Evolutionary conservation across 345 rosid species (phyloP), one percentile per base, ranked within the genome.

Genomic region (Hevea brasiliensis): DNA sequence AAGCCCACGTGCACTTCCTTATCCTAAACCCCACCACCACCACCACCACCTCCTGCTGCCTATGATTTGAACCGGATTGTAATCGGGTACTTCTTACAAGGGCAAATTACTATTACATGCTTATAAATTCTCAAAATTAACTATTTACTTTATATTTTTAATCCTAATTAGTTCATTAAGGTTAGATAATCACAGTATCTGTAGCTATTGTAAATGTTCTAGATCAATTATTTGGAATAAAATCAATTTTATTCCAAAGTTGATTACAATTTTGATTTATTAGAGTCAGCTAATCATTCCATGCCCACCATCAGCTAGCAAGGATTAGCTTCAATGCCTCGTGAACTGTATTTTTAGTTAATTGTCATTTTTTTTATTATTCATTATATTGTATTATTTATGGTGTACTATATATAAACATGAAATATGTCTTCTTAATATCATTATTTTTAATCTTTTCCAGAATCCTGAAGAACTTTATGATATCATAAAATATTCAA

Each of bases 1-100:
- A 75, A 23, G 74, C 85, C 87, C 85, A 84, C 85, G 87, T 81
- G 87, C 85, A 64, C 48, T 70, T 72, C 82, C 58, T 35, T 0
- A 72, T 63, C 76, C 32, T 6, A 15, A 79, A 63, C 80, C 83
- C 83, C 74, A 77, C 78, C 78, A 55, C 64, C 76, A 50, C 74
- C 74, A 12, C 20, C 17, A 41, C 10, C 47, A 44, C 47, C 10
- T 7, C n/a, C n/a, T n/a, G n/a, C 1, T 44, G 13, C 47, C n/a
- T 4, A 32, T 32, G 37, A 32, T 32, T 32, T 32, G 3, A 32
- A 32, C n/a, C n/a, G n/a, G n/a, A n/a, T n/a, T n/a, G n/a, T n/a
- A n/a, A n/a, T n/a, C n/a, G n/a, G n/a, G n/a, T n/a, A n/a, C n/a
- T n/a, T n/a, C n/a, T n/a, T n/a, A n/a, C n/a, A n/a, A n/a, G n/a